These are phyloP conservation scores for Phytophthora pistaciae DNA, from an alignment of 352 stramenopile genomes.

Conservation along the genomic window DNA sequence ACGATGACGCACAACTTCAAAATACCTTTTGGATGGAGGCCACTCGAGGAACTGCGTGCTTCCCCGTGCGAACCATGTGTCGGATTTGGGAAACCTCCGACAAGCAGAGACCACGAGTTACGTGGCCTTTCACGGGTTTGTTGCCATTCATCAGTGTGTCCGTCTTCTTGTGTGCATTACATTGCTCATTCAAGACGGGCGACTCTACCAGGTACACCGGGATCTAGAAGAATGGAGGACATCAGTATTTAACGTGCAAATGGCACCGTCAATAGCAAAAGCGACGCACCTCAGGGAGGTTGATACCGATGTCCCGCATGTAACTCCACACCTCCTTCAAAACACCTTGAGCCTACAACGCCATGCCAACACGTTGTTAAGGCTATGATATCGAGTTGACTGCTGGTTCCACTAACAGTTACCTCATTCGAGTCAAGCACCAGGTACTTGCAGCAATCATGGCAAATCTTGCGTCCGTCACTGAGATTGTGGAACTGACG, in stretches of 20 bases:
- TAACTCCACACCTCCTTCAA: conserved; percentile 79
- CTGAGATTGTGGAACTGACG: conserved; percentile 67
- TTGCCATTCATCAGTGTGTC: conserved; percentile 40
- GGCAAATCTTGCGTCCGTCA: conserved; percentile 74
- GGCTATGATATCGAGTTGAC: too few relatives aligned
- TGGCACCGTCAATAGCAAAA: too few relatives aligned
- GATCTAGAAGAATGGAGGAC: conserved; percentile 36
- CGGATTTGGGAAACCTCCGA: conserved; percentile 65
- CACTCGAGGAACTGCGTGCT: conserved; percentile 47
- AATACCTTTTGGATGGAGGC: conserved; percentile 62
- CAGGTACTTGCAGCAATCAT: conserved; percentile 66
- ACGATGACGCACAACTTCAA: neutral
- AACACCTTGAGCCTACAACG: conserved; percentile 37
- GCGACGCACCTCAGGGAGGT: conserved; percentile 55
- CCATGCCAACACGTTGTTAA: too few relatives aligned
- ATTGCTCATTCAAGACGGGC: conserved; percentile 62
- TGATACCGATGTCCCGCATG: conserved; percentile 73
- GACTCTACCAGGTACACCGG: conserved; percentile 76
- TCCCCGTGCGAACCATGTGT: conserved; percentile 56
- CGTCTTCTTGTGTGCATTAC: conserved; percentile 35
- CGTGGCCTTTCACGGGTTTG: conserved; percentile 38
- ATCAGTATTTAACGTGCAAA: neutral
- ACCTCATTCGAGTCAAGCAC: conserved; percentile 75
- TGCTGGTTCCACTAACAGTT: neutral
- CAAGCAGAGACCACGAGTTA: conserved; percentile 64